Base-by-base conservation (phyloP, 2,329 filamentous ascomycete genomes). In the Ceratocystis eucalypticola region DNA sequence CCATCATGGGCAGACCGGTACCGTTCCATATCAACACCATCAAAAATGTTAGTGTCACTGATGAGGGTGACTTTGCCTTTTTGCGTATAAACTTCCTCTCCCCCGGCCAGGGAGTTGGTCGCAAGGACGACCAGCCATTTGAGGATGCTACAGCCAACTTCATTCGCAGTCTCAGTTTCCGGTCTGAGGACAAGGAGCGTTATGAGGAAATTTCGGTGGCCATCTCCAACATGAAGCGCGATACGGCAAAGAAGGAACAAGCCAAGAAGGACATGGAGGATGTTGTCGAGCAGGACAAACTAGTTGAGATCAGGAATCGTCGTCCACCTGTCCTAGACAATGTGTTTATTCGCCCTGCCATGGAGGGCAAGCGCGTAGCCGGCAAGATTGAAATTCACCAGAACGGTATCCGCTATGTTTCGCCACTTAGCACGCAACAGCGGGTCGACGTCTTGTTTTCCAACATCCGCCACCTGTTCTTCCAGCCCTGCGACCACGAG, bases 221-320 rank as follows among this genome's bases (percentile, higher is more conserved):
- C 73, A 97, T 99, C 71, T 93, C 91, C 10, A 94, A 96, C 73
- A 87, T 99, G 80, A 96, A 96, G 79, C 96, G 94, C 74, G 90
- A 93, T 71, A 86, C 89, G 4, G 84, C 90, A 53, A 92, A 96
- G 76, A 89, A 91, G 71, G 94, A 99, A 76, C 92, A 96, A 72
- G 93, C 96, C 77, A 96, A 97, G 84, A 99, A 99, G 79, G 93
- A 99, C 71, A 88, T 99, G 88, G 94, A 99, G 74, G 94, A 99
- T 76, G 94, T 99, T 25, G 92, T 99, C 5, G 94, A 97, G 76
- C 94, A 99, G 76, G 94, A 99, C 75, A 99, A 99, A 79, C 84
- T 99, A 64, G 81, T 95, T 71, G 92, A 96, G 74, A 92, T 97
- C 71, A 84, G 94, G 80, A 96, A 94, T 76, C 91, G 94, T 70